Evolutionary conservation across 176 grass and related monocot species (phyloP).

Genomic region (Musa itinerans): DNA sequence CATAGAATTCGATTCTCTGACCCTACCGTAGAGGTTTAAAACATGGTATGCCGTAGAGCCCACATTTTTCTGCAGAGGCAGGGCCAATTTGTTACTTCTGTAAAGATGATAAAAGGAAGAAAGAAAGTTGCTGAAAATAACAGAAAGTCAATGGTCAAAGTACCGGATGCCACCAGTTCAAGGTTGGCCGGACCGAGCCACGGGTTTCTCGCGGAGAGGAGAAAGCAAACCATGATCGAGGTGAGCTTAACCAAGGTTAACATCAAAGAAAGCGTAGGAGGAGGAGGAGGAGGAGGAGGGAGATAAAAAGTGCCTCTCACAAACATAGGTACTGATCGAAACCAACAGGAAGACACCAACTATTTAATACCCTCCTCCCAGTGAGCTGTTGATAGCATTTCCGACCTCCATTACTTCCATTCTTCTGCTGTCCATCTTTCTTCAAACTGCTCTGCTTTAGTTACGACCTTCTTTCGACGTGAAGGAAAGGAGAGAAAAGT

Average conservation of each 20-base stretch:
- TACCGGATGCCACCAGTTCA: background rate
- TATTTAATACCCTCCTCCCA: background rate
- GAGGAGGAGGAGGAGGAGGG: background rate
- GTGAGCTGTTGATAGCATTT: background rate
- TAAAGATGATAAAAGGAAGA: background rate
- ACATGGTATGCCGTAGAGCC: too few relatives aligned
- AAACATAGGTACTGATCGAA: background rate
- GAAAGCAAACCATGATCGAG: background rate
- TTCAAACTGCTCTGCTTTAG: background rate
- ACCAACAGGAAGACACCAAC: background rate
- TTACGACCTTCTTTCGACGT: background rate
- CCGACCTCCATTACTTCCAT: background rate
- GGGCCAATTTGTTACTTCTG: too few relatives aligned
- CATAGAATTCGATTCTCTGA: too few relatives aligned
- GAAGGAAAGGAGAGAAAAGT: background rate
- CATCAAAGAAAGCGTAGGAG: too few relatives aligned
- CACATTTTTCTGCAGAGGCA: too few relatives aligned
- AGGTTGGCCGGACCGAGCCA: background rate
- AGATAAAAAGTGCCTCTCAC: background rate
- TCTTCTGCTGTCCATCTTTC: background rate
- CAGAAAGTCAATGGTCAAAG: background rate
- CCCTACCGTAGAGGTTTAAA: too few relatives aligned
- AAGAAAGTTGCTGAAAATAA: background rate
- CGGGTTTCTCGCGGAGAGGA: background rate
- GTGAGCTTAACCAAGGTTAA: too few relatives aligned